Evolutionary conservation across 2,329 filamentous ascomycete species (phyloP).

Genomic region (Fusarium subglutinans): DNA sequence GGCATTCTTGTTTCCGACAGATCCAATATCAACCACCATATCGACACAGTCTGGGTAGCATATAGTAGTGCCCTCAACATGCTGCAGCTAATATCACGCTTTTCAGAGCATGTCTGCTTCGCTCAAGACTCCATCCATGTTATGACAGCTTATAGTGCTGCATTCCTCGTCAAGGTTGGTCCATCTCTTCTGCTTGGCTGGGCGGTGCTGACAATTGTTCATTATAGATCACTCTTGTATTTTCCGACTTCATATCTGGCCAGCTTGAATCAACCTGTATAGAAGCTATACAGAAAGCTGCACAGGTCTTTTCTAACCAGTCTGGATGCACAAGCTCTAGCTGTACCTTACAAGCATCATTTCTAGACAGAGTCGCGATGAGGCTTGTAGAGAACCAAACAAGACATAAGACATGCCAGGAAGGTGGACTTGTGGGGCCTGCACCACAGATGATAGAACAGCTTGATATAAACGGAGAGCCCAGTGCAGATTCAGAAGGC

Average conservation of each 20-base stretch:
- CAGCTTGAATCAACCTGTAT: not conserved
- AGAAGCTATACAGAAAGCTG: not conserved
- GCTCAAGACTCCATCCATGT: not conserved
- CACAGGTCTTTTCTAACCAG: not conserved
- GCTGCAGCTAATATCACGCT: not conserved
- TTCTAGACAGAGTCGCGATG: not conserved
- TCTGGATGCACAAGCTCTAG: not conserved
- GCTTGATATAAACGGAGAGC: too few species aligned
- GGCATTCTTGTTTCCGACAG: not conserved
- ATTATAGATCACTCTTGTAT: not conserved
- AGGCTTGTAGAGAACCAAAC: not conserved
- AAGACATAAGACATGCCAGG: not conserved
- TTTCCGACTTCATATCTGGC: not conserved
- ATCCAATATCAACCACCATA: not conserved
- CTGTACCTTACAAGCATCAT: not conserved
- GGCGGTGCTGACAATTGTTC: fast-evolving
- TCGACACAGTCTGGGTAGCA: not conserved
- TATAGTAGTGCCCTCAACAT: not conserved
- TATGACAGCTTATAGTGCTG: not conserved
- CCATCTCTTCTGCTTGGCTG: fast-evolving
- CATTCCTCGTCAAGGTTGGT: not conserved
- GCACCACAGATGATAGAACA: fast-evolving
- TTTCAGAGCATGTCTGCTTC: not conserved
- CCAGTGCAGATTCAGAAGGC: fast-evolving
- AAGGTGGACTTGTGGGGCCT: fast-evolving